Percentiles rank a stretch among this genome's conserved stretches.
Conservation (phyloP, 192 early-diverging fungal genomes). For the Haplosporangium gracile region DNA sequence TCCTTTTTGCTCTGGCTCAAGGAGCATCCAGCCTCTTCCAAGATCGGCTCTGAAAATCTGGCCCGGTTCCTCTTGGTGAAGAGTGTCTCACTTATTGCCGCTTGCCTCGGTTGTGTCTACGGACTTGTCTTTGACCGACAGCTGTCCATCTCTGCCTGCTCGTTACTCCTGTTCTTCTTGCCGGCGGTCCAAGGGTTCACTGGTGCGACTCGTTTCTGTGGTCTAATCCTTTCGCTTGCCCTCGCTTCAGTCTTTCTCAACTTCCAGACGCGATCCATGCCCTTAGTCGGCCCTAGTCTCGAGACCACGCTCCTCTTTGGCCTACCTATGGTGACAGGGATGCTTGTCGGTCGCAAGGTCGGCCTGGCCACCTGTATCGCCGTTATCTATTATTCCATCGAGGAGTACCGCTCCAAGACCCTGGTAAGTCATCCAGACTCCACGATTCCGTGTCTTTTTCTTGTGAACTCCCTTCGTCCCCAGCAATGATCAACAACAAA, state of each 20-base stretch:
- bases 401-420: slow-evolving; percentile 39
- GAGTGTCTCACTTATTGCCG: slow-evolving; percentile 39
- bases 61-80: slow-evolving; percentile 37
- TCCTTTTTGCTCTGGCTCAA: slow-evolving; percentile 44
- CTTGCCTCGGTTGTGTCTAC: slow-evolving; percentile 46
- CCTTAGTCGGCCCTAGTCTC: slow-evolving; percentile 44
- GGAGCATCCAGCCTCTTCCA: slow-evolving; percentile 39
- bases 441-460: background rate
- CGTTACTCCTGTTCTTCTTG: slow-evolving; percentile 42
- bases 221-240: slow-evolving; percentile 21
- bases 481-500: background rate
- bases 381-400: slow-evolving; percentile 41
- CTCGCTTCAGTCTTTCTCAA: slow-evolving; percentile 21
- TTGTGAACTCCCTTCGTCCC: background rate
- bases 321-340: slow-evolving; percentile 32
- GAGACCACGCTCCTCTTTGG: slow-evolving; percentile 40
- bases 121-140: slow-evolving; percentile 46
- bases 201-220: slow-evolving; percentile 42
- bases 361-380: slow-evolving; percentile 29
- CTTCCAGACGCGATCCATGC: slow-evolving; percentile 33
- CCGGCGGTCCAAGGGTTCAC: slow-evolving; percentile 49
- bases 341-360: slow-evolving; percentile 49
- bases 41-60: slow-evolving; percentile 44
- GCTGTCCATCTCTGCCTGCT: slow-evolving; percentile 24
- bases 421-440: slow-evolving; percentile 11